Evolutionary conservation across 345 rosid species (phyloP).

Genomic region (Corchorus olitorius): DNA sequence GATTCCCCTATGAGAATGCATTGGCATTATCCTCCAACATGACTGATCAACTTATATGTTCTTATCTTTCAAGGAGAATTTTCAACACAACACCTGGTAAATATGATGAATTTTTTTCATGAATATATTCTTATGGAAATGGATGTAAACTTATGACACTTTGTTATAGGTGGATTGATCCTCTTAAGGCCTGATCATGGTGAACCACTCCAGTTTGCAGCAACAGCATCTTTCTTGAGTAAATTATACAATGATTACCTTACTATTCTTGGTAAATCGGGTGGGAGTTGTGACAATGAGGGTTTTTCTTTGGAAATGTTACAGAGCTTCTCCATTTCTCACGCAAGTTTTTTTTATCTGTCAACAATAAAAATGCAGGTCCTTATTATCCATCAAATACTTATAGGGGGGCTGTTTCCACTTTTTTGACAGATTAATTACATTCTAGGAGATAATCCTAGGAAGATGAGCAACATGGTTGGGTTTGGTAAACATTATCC

Average conservation of each 20-base stretch:
- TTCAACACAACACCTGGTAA: constrained; percentile 47
- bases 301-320: constrained; percentile 42
- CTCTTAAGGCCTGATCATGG: constrained; percentile 39
- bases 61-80: constrained; percentile 38
- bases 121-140: constrained; percentile 6
- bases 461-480: constrained; percentile 60
- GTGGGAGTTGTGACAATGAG: constrained; percentile 36
- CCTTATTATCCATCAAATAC: too few species aligned
- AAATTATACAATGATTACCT: constrained; percentile 64
- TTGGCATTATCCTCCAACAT: constrained; percentile 34
- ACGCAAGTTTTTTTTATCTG: constrained; percentile 37
- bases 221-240: constrained; percentile 57
- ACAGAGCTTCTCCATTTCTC: constrained; percentile 47
- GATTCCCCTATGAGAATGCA: constrained; percentile 48
- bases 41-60: constrained; percentile 45
- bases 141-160: neutral
- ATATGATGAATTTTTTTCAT: neutral
- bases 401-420: too few species aligned
- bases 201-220: constrained; percentile 50
- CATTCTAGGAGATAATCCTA: constrained; percentile 60
- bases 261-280: constrained; percentile 38
- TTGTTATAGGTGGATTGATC: constrained; percentile 56
- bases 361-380: neutral
- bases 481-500: constrained; percentile 59
- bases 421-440: constrained; percentile 41